A percentile compares a stretch with the other conserved stretches of the same genome.
phyloP scores from a whole-genome alignment of 345 rosid species.

The Citrus unshiu region DNA sequence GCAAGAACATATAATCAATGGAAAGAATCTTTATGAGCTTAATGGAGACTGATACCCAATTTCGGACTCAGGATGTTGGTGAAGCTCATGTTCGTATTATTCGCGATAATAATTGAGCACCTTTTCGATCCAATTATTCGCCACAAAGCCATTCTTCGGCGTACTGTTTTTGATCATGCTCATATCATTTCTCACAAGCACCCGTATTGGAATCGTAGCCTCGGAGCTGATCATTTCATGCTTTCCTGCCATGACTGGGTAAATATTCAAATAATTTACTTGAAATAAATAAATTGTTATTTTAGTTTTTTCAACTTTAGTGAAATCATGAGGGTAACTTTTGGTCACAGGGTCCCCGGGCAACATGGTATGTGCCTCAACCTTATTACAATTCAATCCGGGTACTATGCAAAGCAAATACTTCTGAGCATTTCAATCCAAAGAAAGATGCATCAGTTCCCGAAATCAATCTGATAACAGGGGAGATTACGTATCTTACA shows the following conservation, averaged over 20 bases:
- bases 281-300: no score
- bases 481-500: slow-evolving; percentile 19
- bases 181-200: slow-evolving; percentile 21
- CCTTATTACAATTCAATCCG: slow-evolving; percentile 41
- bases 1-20: slow-evolving; percentile 61
- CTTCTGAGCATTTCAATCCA: slow-evolving; percentile 47
- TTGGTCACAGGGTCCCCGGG: background rate
- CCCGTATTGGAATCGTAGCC: slow-evolving; percentile 70
- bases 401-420: slow-evolving; percentile 24
- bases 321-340: no score
- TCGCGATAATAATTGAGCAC: slow-evolving; percentile 58
- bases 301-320: no score
- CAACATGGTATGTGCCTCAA: slow-evolving; percentile 52
- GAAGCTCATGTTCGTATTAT: slow-evolving; percentile 63
- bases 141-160: slow-evolving; percentile 40
- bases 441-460: slow-evolving; percentile 49
- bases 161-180: slow-evolving; percentile 43
- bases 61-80: slow-evolving; percentile 42
- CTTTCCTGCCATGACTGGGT: slow-evolving; percentile 14
- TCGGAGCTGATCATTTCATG: slow-evolving; percentile 59
- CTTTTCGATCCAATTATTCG: slow-evolving; percentile 41
- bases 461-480: slow-evolving; percentile 43
- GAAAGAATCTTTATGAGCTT: slow-evolving; percentile 57
- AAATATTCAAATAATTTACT: no score
- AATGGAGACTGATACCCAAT: slow-evolving; percentile 31